Conservation (phyloP, 345 rosid species). For the Salix suchowensis region DNA sequence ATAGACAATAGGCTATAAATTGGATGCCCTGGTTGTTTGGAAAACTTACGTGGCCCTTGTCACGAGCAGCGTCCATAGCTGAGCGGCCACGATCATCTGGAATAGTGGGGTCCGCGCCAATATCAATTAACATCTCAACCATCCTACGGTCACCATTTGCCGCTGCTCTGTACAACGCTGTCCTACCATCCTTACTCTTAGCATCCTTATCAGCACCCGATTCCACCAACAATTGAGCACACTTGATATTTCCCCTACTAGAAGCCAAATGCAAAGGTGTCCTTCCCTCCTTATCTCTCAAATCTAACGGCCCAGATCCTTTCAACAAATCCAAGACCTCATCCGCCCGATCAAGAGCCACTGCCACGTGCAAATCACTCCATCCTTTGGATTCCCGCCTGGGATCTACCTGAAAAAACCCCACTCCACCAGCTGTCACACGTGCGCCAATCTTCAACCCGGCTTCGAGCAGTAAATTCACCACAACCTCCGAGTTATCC, state of each 20-base stretch:
- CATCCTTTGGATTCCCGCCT: constrained; percentile 28
- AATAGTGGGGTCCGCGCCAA: constrained; percentile 39
- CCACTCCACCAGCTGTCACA: neutral
- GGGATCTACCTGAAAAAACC: neutral
- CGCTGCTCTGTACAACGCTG: constrained; percentile 32
- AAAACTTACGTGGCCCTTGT: constrained; percentile 38
- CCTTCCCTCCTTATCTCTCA: constrained; percentile 37
- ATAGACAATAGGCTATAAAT: too few relatives aligned
- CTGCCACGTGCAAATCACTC: constrained; percentile 38
- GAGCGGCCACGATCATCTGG: constrained; percentile 46
- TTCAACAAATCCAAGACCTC: constrained; percentile 20
- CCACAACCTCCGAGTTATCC: constrained; percentile 38
- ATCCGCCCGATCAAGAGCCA: constrained; percentile 25
- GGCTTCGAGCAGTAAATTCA: constrained; percentile 38
- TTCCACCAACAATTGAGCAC: constrained; percentile 36
- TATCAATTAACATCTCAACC: constrained; percentile 38
- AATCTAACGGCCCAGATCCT: constrained; percentile 26
- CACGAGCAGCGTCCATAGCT: constrained; percentile 33
- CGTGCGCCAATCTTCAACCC: constrained; percentile 29
- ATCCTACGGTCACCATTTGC: constrained; percentile 40
- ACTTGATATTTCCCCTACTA: constrained; percentile 26
- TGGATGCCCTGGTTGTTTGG: too few relatives aligned
- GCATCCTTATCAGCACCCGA: constrained; percentile 38
- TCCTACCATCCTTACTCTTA: constrained; percentile 32
- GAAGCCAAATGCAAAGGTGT: constrained; percentile 42